Evolutionary conservation across 1,284 basidiomycete genomes (phyloP).

Genomic region (Ceratobasidium theobromae): DNA sequence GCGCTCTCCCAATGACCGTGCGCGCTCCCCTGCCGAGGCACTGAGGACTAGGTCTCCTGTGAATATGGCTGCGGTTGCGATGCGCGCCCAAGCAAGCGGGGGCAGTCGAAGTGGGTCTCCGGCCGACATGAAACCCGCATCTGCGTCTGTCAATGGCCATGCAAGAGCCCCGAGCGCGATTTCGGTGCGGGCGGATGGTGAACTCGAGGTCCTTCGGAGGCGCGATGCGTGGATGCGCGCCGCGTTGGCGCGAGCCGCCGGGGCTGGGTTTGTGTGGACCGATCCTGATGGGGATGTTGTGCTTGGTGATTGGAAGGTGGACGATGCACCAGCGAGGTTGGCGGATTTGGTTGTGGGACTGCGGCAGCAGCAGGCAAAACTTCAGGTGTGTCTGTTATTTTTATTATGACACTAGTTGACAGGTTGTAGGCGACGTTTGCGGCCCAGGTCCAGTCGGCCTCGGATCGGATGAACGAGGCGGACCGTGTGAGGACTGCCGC

Average conservation of each 20-base stretch:
- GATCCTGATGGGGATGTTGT: slow-evolving; percentile 52
- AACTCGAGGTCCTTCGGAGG: slow-evolving; percentile 75
- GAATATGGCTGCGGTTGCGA: slow-evolving; percentile 18
- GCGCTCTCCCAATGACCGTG: too few relatives aligned
- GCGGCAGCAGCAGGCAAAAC: slow-evolving; percentile 85
- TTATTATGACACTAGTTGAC: background rate
- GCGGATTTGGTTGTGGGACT: slow-evolving; percentile 77
- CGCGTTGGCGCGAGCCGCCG: slow-evolving; percentile 73
- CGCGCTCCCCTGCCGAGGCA: too few relatives aligned
- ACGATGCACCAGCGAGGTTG: slow-evolving; percentile 45
- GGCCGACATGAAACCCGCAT: background rate
- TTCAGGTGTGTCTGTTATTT: slow-evolving; percentile 66
- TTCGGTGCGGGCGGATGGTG: slow-evolving; percentile 43
- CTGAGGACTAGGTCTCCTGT: background rate
- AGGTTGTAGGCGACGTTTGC: slow-evolving; percentile 61
- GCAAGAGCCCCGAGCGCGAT: slow-evolving; percentile 10
- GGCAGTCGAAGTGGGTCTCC: slow-evolving; percentile 23
- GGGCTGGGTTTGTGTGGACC: slow-evolving; percentile 78
- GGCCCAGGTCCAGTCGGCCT: slow-evolving; percentile 73
- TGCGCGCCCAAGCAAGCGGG: slow-evolving; percentile 2
- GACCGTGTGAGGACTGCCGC: slow-evolving; percentile 80
- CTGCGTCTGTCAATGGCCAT: background rate
- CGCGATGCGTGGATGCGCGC: slow-evolving; percentile 87
- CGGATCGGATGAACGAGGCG: slow-evolving; percentile 77
- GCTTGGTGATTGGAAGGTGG: slow-evolving; percentile 45